Evolutionary conservation across 169 alveolate species (phyloP), one percentile per base, ranked within the genome.

Genomic region (Plasmodium falciparum): DNA sequence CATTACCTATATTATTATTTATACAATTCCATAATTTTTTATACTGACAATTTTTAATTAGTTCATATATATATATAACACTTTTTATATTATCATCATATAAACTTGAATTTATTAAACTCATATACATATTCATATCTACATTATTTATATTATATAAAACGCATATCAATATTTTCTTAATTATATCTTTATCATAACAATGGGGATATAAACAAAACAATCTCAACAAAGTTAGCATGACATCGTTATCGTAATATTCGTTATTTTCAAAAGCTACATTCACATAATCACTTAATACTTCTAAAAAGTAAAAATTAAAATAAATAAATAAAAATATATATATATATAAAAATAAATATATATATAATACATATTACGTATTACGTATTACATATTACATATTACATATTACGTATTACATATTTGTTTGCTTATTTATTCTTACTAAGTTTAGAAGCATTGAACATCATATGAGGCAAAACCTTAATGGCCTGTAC

Each of bases 381-480:
- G n/a, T n/a, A n/a, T n/a, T n/a, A n/a, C n/a, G n/a, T n/a, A n/a
- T n/a, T n/a, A n/a, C n/a, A n/a, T n/a, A n/a, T n/a, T n/a, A n/a
- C n/a, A n/a, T n/a, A n/a, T n/a, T n/a, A n/a, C n/a, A 29, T 67
- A 67, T 12, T 20, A 45, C 3, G 15, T 56, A 56, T 56, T 56
- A 22, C 17, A 11, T 13, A 0, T 56, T 1, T 15, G 24, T 15
- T 15, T 3, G 12, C 29, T 56, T 56, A 56, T 56, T 15, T 15
- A 56, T 56, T 13, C 15, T 56, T 15, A 12, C 22, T 67, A n/a
- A 83, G 71, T 50, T 83, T 83, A 43, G 91, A 67, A 4, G 91
- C 91, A 63, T 83, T 83, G 50, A 83, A 83, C 91, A 83, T 83
- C 91, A 83, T 83, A 39, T 83, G 91, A 0, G 91, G 91, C 9